A percentile compares a stretch with the other conserved stretches of the same genome.
Conservation (phyloP, 108 stramenopile species). For the Skeletonema menzelii region DNA sequence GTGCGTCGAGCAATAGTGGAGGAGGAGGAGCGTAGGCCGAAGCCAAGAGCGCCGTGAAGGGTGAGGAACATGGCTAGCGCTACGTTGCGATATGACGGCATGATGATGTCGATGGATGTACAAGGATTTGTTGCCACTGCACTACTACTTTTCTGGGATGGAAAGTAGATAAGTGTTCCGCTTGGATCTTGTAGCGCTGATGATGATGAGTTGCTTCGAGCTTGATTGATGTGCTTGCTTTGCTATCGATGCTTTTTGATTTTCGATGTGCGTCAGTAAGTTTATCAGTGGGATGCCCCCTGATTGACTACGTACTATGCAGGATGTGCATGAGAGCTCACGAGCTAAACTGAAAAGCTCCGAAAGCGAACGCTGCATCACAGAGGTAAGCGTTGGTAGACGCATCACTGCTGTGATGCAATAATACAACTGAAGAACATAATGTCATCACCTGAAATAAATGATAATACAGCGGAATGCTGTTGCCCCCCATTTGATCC, state of each 20-base stretch:
- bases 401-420: no score
- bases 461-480: slow-evolving; percentile 10
- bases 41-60: slow-evolving; percentile 21
- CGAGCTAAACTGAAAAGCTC: neutral
- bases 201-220: neutral
- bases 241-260: no score
- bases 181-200: neutral
- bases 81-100: slow-evolving; percentile 13
- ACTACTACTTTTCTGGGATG: neutral
- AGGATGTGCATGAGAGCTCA: neutral
- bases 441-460: no score
- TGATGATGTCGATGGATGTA: neutral
- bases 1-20: slow-evolving; percentile 9
- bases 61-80: slow-evolving; percentile 44
- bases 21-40: slow-evolving; percentile 14
- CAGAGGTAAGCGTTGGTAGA: no score
- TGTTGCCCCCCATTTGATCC: slow-evolving; percentile 31
- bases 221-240: neutral
- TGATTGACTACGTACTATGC: neutral
- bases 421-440: no score
- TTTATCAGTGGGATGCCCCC: no score
- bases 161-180: neutral
- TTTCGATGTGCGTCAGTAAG: neutral
- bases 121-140: neutral
- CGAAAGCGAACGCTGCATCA: neutral